Conservation (phyloP, 495 filamentous ascomycete species). For the Thozetella sp. region DNA sequence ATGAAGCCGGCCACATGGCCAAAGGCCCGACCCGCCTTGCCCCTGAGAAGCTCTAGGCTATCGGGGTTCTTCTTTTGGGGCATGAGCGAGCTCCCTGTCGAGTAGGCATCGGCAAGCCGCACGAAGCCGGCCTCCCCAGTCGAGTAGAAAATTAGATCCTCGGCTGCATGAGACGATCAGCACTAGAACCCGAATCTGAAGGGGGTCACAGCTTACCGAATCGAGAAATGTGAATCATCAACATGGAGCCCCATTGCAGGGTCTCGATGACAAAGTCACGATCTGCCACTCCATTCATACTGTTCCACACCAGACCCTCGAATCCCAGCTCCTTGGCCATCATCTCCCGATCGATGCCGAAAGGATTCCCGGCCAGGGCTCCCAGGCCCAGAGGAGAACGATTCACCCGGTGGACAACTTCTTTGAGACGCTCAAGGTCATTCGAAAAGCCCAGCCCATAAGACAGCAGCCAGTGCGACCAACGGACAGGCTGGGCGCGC, state of each 20-base stretch:
- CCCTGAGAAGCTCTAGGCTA: conserved; percentile 82
- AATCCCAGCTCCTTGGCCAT: conserved; percentile 92
- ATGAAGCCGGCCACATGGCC: conserved; percentile 89
- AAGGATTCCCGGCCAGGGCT: conserved; percentile 90
- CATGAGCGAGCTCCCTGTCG: conserved; percentile 84
- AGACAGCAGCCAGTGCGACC: conserved; percentile 84
- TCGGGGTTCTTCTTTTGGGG: conserved; percentile 87
- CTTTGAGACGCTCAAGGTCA: conserved; percentile 79
- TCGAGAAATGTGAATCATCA: conserved; percentile 86
- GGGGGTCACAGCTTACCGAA: too few species aligned
- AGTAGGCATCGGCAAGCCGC: conserved; percentile 81
- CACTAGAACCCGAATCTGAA: too few species aligned
- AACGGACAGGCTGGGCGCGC: conserved; percentile 86
- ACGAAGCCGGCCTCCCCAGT: conserved; percentile 83
- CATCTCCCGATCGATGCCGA: conserved; percentile 83
- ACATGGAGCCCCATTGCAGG: conserved; percentile 83
- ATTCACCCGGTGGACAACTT: conserved; percentile 77
- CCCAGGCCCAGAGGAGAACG: conserved; percentile 79
- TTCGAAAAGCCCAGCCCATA: conserved; percentile 75
- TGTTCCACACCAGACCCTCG: conserved; percentile 79
- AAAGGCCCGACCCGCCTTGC: conserved; percentile 83
- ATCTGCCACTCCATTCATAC: conserved; percentile 80
- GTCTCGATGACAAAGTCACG: conserved; percentile 90
- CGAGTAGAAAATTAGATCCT: conserved; percentile 90
- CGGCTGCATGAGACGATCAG: too few species aligned